Base-by-base conservation (phyloP, 2,329 filamentous ascomycete species). In the Fonsecaea erecta region DNA sequence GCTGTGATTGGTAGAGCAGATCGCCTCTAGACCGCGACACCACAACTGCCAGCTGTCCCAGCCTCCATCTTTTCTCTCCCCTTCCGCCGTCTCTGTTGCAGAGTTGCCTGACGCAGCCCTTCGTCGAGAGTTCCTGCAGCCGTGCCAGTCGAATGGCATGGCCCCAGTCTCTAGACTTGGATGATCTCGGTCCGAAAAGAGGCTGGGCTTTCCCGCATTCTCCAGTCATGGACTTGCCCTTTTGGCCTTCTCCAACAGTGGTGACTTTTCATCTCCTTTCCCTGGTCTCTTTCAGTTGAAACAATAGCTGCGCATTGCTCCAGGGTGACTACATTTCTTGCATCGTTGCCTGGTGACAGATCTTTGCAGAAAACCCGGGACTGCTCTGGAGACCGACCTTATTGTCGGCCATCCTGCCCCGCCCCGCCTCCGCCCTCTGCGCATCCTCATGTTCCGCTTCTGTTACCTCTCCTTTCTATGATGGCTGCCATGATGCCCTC, bases 401-500 rank as follows among this genome's bases (percentile, higher is more conserved):
- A 61, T 62, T 59, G 24, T 61, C 52, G 64, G 63, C 68, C 64
- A n/a, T 48, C 37, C 9, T 48, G 21, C 43, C 51, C 60, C 61
- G 55, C 65, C 63, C 64, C 68, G 62, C 66, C 60, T 68, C 54
- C 37, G 58, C 57, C 56, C 46, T 34, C 46, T 40, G 52, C 64
- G 40, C 62, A 62, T 34, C 64, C 56, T 66, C 51, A 51, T 64
- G 62, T 62, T 58, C 54, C 57, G 53, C 62, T 56, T 51, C 53
- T 40, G 21, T 56, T 53, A 48, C 52, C 53, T 32, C 52, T 46
- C 16, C 48, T 43, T 12, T 64, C 35, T 62, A n/a, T 52, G 21
- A 65, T 70, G 72, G 73, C 76, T 71, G 75, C 76, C 70, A 79
- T 75, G 65, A 80, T 83, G 75, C 61, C 65, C 62, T 63, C 69